Evolutionary conservation across 306 rosid genomes (phyloP).

Genomic region (Castanopsis chinensis): DNA sequence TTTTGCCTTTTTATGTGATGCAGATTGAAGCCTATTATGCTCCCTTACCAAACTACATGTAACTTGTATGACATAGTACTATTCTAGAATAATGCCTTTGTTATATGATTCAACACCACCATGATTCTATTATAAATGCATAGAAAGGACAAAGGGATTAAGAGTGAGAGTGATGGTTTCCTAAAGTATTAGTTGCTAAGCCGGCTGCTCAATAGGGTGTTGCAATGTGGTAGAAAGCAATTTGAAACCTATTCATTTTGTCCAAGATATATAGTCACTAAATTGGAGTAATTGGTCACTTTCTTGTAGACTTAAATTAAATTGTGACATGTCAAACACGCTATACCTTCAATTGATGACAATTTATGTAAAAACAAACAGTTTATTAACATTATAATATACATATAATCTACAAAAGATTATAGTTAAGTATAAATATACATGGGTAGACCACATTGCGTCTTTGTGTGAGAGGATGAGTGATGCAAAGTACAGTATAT

Average conservation of each 20-base stretch:
- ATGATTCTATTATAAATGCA: background rate
- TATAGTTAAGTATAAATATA: too few species aligned
- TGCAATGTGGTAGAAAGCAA: background rate
- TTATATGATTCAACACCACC: background rate
- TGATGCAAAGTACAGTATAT: too few species aligned
- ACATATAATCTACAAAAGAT: too few species aligned
- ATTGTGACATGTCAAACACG: background rate
- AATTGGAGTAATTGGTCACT: background rate
- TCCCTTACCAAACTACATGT: background rate
- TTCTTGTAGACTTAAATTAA: background rate
- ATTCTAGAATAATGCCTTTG: background rate
- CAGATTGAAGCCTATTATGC: background rate
- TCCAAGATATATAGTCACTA: too few species aligned
- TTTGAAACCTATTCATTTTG: background rate
- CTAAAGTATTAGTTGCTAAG: background rate
- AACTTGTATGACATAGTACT: background rate
- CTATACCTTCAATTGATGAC: background rate
- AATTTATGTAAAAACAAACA: too few species aligned
- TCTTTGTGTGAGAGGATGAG: background rate
- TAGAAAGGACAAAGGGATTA: background rate
- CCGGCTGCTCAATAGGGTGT: background rate
- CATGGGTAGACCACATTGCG: background rate
- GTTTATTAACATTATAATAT: too few species aligned
- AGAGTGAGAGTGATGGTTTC: background rate
- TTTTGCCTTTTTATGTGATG: background rate